Percentiles rank a stretch among this genome's conserved stretches.
phyloP scores from a whole-genome alignment of 139 green algal species.

The Chlorella sp. region DNA sequence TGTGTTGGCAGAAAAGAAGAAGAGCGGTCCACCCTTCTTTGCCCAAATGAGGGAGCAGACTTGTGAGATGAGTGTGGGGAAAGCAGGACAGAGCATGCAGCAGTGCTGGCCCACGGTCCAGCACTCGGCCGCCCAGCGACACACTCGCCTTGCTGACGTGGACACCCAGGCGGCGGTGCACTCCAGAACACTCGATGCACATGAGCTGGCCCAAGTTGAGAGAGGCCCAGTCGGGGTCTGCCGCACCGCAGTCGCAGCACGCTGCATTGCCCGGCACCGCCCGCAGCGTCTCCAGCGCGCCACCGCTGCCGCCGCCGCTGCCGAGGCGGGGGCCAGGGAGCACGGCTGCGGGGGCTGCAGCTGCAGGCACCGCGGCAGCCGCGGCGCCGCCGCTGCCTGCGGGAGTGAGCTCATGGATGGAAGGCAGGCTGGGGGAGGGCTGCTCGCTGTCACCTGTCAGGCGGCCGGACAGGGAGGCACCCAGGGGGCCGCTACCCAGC shows the following conservation, averaged over 20 bases:
- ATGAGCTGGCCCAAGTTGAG: slow-evolving; percentile 89
- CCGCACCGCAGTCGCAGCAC: slow-evolving; percentile 88
- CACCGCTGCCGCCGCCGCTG: neutral
- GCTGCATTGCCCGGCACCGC: slow-evolving; percentile 73
- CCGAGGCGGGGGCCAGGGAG: slow-evolving; percentile 3
- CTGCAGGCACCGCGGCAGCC: too few relatives aligned
- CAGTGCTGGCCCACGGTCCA: too few relatives aligned
- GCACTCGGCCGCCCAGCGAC: neutral
- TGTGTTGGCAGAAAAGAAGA: too few relatives aligned
- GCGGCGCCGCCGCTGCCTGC: too few relatives aligned
- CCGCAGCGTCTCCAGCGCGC: slow-evolving; percentile 37
- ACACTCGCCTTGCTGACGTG: slow-evolving; percentile 77
- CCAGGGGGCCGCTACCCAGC: slow-evolving; percentile 14
- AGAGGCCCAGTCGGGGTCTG: slow-evolving; percentile 89
- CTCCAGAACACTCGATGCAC: slow-evolving; percentile 93
- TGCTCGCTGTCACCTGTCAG: neutral
- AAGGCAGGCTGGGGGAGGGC: too few relatives aligned
- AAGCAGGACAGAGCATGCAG: too few relatives aligned
- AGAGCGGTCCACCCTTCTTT: too few relatives aligned
- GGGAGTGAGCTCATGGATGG: too few relatives aligned
- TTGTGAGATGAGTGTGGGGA: too few relatives aligned
- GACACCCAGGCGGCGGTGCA: slow-evolving; percentile 91
- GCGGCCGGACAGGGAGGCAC: neutral
- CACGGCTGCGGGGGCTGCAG: slow-evolving; percentile 5
- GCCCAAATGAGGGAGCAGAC: too few relatives aligned